Evolutionary conservation across 2,329 filamentous ascomycete species (phyloP).

Genomic region (Tolypocladium endophyticum): DNA sequence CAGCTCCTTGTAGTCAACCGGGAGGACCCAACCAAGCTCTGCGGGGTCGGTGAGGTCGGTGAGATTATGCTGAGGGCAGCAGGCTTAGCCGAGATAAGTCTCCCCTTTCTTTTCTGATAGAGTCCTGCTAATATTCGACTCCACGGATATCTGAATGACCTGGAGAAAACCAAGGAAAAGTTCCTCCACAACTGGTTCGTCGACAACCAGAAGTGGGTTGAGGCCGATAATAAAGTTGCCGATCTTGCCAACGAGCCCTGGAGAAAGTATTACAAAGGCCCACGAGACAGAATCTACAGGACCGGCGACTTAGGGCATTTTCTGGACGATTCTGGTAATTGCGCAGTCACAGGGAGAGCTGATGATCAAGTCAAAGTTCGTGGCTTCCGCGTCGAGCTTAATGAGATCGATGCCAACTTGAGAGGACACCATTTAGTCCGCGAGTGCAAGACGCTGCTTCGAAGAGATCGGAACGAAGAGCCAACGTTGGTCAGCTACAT

Average conservation of each 20-base stretch:
- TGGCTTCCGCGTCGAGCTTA: constrained; percentile 89
- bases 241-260: constrained; percentile 63
- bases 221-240: constrained; percentile 46
- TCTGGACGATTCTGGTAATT: constrained; percentile 53
- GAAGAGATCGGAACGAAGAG: constrained; percentile 42
- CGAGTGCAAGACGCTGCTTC: constrained; percentile 77
- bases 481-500: constrained; percentile 79
- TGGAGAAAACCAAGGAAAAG: constrained; percentile 73
- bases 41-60: constrained; percentile 69
- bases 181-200: constrained; percentile 84
- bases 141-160: no score
- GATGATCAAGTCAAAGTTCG: constrained; percentile 94
- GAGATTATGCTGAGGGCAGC: constrained; percentile 76
- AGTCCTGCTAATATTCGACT: no score
- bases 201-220: constrained; percentile 57
- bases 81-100: constrained; percentile 75
- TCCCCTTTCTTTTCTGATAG: no score
- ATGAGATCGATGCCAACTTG: constrained; percentile 82
- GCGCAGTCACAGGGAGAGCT: constrained; percentile 68
- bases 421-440: constrained; percentile 64
- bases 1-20: constrained; percentile 78
- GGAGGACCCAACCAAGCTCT: constrained; percentile 56
- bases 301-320: constrained; percentile 66
- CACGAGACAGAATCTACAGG: constrained; percentile 74
- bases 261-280: constrained; percentile 68